These are phyloP conservation scores for Quercus gilva DNA, from an alignment of 306 rosid species.

Conservation along the genomic window DNA sequence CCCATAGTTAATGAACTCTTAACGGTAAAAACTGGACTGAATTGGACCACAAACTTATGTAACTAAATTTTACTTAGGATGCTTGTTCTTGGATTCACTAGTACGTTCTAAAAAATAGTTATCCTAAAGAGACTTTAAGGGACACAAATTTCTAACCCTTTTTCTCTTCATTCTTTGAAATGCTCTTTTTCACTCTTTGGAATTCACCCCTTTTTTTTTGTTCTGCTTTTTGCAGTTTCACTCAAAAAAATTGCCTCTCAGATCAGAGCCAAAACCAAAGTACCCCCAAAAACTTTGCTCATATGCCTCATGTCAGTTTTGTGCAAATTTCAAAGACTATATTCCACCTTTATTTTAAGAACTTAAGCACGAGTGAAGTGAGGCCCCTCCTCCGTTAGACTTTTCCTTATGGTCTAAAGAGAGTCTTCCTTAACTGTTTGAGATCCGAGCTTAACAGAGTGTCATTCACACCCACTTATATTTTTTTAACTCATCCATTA, in stretches of 20 bases:
- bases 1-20: slow-evolving; percentile 24
- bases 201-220: slow-evolving; percentile 25
- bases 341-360: slow-evolving; percentile 30
- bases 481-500: slow-evolving; percentile 36
- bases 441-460: slow-evolving; percentile 76
- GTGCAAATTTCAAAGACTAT: slow-evolving; percentile 51
- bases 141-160: slow-evolving; percentile 77
- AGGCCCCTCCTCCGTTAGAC: slow-evolving; percentile 32
- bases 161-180: slow-evolving; percentile 30
- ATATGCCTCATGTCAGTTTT: slow-evolving; percentile 57
- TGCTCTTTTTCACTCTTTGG: slow-evolving; percentile 29
- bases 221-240: slow-evolving; percentile 42
- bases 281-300: slow-evolving; percentile 34
- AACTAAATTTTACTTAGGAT: slow-evolving; percentile 55
- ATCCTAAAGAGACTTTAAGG: slow-evolving; percentile 58
- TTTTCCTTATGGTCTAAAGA: slow-evolving; percentile 48
- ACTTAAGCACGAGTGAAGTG: slow-evolving; percentile 25
- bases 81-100: slow-evolving; percentile 81
- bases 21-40: slow-evolving; percentile 20
- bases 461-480: slow-evolving; percentile 35
- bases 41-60: slow-evolving; percentile 30
- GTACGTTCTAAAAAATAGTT: slow-evolving; percentile 35
- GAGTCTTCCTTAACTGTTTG: slow-evolving; percentile 54
- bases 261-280: slow-evolving; percentile 1
- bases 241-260: slow-evolving; percentile 1